phyloP scores from a whole-genome alignment of 2,329 filamentous ascomycete species.

The Fusarium sulawesiense region DNA sequence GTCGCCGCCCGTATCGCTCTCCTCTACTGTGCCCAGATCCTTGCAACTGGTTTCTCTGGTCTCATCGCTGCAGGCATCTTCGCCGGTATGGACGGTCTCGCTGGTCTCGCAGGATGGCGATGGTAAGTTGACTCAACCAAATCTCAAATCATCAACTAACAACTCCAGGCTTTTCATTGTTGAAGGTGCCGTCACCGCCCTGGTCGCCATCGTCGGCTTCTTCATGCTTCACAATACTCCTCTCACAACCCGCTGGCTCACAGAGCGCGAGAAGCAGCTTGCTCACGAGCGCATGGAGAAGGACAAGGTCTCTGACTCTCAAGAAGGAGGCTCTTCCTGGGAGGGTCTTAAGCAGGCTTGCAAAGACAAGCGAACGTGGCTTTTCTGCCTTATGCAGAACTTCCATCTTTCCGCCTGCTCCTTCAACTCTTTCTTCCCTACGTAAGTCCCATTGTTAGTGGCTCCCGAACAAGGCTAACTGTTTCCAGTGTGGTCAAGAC shows the following conservation, averaged over 20 bases:
- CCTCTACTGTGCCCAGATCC: conserved; percentile 69
- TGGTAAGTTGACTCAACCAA: conserved; percentile 53
- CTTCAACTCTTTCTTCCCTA: conserved; percentile 60
- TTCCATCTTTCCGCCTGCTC: conserved; percentile 63
- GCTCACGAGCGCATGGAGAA: conserved; percentile 60
- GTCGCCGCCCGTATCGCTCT: conserved; percentile 70
- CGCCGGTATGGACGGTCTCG: conserved; percentile 51
- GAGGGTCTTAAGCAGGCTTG: conserved; percentile 62
- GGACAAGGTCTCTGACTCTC: conserved; percentile 62
- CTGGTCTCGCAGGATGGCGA: conserved; percentile 70
- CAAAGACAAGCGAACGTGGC: conserved; percentile 62
- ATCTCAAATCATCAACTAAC: neutral
- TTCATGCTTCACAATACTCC: conserved; percentile 54
- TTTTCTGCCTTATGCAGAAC: conserved; percentile 67
- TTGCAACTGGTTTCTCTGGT: conserved; percentile 76
- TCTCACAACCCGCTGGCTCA: conserved; percentile 58
- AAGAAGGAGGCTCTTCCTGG: conserved; percentile 54
- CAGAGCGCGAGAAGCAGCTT: conserved; percentile 60
- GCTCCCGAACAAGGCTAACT: neutral
- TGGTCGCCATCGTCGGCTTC: conserved; percentile 48
- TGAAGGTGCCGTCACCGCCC: conserved; percentile 63
- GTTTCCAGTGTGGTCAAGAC: conserved; percentile 57
- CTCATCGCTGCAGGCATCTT: conserved; percentile 71
- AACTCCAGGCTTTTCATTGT: conserved; percentile 53
- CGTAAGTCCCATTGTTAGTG: conserved; percentile 34